phyloP scores from a whole-genome alignment of 176 grass and related monocot genomes.

The Alloteropsis semialata region DNA sequence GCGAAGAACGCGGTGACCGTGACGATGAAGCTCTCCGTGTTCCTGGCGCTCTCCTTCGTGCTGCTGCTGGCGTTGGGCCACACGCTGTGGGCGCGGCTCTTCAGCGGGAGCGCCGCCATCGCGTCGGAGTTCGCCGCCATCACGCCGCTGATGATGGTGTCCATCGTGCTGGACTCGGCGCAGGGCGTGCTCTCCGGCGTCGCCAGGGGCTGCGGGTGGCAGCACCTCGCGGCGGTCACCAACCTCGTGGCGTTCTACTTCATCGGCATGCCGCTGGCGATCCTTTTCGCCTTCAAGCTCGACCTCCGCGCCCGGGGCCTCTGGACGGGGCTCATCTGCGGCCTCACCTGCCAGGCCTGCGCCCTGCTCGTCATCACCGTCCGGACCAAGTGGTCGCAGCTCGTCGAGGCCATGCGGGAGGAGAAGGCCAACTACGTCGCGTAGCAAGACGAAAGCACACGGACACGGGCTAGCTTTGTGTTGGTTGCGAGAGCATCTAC shows the following conservation, averaged over 20 bases:
- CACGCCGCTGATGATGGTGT: conserved; percentile 52
- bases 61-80: conserved; percentile 58
- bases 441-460: no score
- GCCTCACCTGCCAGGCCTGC: conserved; percentile 51
- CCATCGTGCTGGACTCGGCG: conserved; percentile 78
- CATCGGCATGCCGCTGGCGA: conserved; percentile 70
- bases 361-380: conserved; percentile 65
- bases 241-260: conserved; percentile 94
- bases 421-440: conserved; percentile 38
- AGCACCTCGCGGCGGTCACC: conserved; percentile 74
- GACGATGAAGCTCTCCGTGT: conserved; percentile 72
- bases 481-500: no score
- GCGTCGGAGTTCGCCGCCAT: conserved; percentile 54
- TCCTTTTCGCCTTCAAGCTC: conserved; percentile 78
- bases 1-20: conserved; percentile 71
- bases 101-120: conserved; percentile 64
- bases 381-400: conserved; percentile 56
- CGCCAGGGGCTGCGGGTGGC: conserved; percentile 89
- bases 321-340: conserved; percentile 76
- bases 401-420: conserved; percentile 32
- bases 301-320: conserved; percentile 53
- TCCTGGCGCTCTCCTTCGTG: conserved; percentile 56
- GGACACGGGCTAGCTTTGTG: no score
- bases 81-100: conserved; percentile 60
- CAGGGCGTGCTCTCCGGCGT: conserved; percentile 88